Conservation (phyloP, 176 grass and related monocot genomes). For the Oryza glumipatula region DNA sequence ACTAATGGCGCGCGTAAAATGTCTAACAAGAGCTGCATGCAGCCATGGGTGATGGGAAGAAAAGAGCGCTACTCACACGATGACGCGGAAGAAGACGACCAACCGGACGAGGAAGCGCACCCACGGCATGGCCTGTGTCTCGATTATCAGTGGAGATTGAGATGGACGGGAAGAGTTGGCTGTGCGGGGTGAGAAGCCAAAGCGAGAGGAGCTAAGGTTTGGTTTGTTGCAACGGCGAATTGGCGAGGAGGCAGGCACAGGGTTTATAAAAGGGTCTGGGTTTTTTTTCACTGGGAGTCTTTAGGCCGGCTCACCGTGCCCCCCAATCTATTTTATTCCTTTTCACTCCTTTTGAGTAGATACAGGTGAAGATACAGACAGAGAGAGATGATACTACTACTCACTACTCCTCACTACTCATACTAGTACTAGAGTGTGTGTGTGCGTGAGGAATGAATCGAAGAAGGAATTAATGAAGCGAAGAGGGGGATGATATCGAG, state of each 20-base stretch:
- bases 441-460: background rate
- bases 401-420: background rate
- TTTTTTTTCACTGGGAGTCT: background rate
- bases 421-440: background rate
- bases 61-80: slow-evolving; percentile 29
- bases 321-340: slow-evolving; percentile 29
- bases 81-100: slow-evolving; percentile 33
- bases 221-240: slow-evolving; percentile 21
- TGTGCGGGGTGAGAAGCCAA: background rate
- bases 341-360: slow-evolving; percentile 49
- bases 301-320: background rate
- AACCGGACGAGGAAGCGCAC: background rate
- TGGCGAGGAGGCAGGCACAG: slow-evolving; percentile 4
- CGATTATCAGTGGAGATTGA: background rate
- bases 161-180: background rate
- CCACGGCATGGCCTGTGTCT: slow-evolving; percentile 28
- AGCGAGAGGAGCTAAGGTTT: background rate
- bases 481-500: background rate
- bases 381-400: background rate
- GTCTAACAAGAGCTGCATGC: background rate
- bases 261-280: slow-evolving; percentile 33
- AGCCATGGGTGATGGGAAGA: background rate
- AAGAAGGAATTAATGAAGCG: background rate
- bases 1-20: background rate
- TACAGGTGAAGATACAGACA: slow-evolving; percentile 33